Evolutionary conservation across 768 basidiomycete genomes (phyloP), one percentile per base, ranked within the genome.

Genomic region (Pleurotus tuoliensis): DNA sequence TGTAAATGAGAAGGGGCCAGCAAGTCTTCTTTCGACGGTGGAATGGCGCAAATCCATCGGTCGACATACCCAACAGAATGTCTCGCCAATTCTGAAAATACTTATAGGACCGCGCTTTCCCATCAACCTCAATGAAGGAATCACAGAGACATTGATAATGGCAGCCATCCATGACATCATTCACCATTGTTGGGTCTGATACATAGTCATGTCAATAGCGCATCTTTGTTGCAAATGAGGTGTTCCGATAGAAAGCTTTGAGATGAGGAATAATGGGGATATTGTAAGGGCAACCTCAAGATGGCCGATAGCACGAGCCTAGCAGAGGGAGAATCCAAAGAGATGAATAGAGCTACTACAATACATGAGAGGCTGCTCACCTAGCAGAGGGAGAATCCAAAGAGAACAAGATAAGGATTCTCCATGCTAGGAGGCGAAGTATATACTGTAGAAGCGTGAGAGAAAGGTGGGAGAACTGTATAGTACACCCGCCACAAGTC

Each of bases 211-310:
- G 53, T 7, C 70, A 62, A 59, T 76, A 76, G 18, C 37, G 30
- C 58, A 74, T 60, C 52, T 63, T 47, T 9, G 62, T n/a, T 0
- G 68, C 68, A 54, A 58, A 62, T 2, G 51, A 30, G 1, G 8
- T n/a, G 46, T 63, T 67, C 4, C 57, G 49, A 37, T 64, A 70
- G 27, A 61, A 59, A 1, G 62, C 67, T 45, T 63, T 50, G 6
- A 79, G 70, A 2, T 66, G 71, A 3, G 70, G 72, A 34, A 71
- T 74, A 18, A 78, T 55, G 1, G 75, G 75, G 11, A 79, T n/a
- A n/a, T n/a, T n/a, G n/a, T n/a, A n/a, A n/a, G n/a, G n/a, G n/a
- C n/a, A n/a, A n/a, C n/a, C n/a, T n/a, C n/a, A n/a, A n/a, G n/a
- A n/a, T n/a, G n/a, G n/a, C n/a, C n/a, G n/a, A n/a, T n/a, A n/a